Evolutionary conservation across 176 grass and related monocot species (phyloP).

Genomic region (Pharus latifolius): DNA sequence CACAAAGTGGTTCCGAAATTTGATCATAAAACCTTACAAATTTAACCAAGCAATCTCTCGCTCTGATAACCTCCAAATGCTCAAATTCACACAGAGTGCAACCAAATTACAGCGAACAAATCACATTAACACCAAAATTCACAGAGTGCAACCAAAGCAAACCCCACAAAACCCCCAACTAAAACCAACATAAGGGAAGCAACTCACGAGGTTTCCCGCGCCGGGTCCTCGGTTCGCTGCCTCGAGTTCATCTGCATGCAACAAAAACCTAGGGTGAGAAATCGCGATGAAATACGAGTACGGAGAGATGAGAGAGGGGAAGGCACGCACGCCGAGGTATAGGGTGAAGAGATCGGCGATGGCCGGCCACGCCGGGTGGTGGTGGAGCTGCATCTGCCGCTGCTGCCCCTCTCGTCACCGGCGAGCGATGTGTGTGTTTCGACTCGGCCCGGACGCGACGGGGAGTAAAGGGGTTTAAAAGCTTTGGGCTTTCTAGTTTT

Average conservation of each 20-base stretch:
- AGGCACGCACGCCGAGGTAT: conserved; percentile 67
- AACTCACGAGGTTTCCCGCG: conserved; percentile 63
- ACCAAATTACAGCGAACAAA: neutral
- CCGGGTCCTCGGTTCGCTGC: conserved; percentile 59
- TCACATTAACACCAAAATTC: neutral
- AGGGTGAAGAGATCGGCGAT: conserved; percentile 90
- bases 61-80: neutral
- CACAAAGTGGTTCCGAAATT: neutral
- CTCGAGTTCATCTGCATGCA: conserved; percentile 67
- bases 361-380: conserved; percentile 54
- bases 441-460: no score
- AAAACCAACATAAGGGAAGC: neutral
- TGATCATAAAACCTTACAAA: neutral
- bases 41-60: neutral
- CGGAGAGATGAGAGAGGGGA: neutral
- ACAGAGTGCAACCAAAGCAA: no score
- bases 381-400: conserved; percentile 49
- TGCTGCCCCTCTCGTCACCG: conserved; percentile 13
- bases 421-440: no score
- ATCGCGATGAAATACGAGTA: neutral
- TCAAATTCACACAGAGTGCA: neutral
- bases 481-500: no score
- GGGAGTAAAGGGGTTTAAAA: no score
- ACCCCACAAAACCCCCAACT: neutral
- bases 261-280: conserved; percentile 7